These are phyloP conservation scores for Beauveria asiatica DNA, from an alignment of 2,329 filamentous ascomycete species.

Conservation along the genomic window DNA sequence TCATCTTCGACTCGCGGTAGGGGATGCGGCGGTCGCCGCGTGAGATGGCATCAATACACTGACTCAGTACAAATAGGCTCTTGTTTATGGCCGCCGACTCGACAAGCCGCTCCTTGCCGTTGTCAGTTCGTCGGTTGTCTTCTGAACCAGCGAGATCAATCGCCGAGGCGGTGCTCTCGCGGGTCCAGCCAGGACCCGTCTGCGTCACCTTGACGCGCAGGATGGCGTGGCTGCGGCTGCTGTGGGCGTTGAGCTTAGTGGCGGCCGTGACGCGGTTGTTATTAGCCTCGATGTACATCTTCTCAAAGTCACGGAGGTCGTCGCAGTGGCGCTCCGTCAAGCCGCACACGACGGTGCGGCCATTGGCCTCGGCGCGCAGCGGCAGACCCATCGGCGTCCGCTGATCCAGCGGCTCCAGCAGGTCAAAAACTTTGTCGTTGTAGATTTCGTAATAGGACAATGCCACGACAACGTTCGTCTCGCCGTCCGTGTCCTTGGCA, in stretches of 20 bases:
- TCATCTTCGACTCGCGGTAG: conserved; percentile 96
- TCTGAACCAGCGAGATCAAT: conserved; percentile 95
- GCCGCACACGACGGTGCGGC: conserved; percentile 80
- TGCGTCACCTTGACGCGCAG: conserved; percentile 83
- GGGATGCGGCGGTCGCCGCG: conserved; percentile 69
- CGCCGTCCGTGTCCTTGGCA: conserved; percentile 64
- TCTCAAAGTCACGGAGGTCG: conserved; percentile 83
- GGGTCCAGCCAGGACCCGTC: conserved; percentile 56
- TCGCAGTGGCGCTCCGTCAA: conserved; percentile 75
- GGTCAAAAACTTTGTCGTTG: conserved; percentile 88
- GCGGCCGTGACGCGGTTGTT: conserved; percentile 81
- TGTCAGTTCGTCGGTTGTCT: conserved; percentile 89
- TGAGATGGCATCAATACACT: conserved; percentile 92
- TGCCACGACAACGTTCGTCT: conserved; percentile 62
- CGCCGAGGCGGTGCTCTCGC: conserved; percentile 78
- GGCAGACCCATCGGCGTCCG: conserved; percentile 73
- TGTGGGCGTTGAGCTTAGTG: conserved; percentile 88
- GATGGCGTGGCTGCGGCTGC: conserved; percentile 82
- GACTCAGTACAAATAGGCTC: conserved; percentile 85
- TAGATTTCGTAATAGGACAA: conserved; percentile 96
- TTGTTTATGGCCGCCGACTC: conserved; percentile 98
- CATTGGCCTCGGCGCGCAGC: conserved; percentile 75
- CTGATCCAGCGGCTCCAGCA: conserved; percentile 82
- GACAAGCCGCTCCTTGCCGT: conserved; percentile 84
- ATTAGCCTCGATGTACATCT: conserved; percentile 84